These are phyloP conservation scores for Suillus tomentosus DNA, from an alignment of 768 basidiomycete species.

Conservation along the genomic window DNA sequence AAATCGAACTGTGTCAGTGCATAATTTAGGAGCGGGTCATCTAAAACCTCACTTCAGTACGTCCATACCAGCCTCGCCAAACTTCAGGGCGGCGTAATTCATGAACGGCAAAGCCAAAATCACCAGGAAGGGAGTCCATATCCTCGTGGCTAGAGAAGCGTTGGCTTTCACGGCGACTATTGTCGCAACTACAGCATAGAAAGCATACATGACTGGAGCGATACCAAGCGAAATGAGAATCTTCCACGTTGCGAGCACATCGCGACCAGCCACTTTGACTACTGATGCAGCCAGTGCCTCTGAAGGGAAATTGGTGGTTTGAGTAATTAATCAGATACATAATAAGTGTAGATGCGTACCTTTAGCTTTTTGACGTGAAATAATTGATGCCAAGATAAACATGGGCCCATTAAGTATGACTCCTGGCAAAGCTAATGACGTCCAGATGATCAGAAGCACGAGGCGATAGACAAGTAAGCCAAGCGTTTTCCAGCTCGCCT, in stretches of 20 bases:
- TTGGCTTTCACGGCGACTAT: constrained; percentile 68
- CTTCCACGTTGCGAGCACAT: constrained; percentile 98
- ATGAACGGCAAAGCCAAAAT: constrained; percentile 78
- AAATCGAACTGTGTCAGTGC: constrained; percentile 8
- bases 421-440: constrained; percentile 84
- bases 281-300: constrained; percentile 95
- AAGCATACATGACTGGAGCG: constrained; percentile 80
- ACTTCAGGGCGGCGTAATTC: constrained; percentile 92
- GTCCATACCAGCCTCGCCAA: constrained; percentile 97
- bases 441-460: constrained; percentile 77
- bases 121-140: constrained; percentile 80
- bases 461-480: constrained; percentile 83
- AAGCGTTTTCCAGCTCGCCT: constrained; percentile 84
- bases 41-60: constrained; percentile 79
- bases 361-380: constrained; percentile 88
- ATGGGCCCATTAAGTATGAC: constrained; percentile 91
- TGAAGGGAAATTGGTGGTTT: constrained; percentile 33
- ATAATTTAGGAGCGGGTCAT: neutral
- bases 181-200: constrained; percentile 83
- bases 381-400: constrained; percentile 85
- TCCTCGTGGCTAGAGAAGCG: constrained; percentile 59
- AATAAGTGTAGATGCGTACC: constrained; percentile 42
- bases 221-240: constrained; percentile 91
- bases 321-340: constrained; percentile 9
- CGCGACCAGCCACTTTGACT: constrained; percentile 94